Percentiles rank a stretch among this genome's conserved stretches.
These are phyloP conservation scores for Russula compacta DNA, from an alignment of 768 basidiomycete genomes.

Conservation along the genomic window DNA sequence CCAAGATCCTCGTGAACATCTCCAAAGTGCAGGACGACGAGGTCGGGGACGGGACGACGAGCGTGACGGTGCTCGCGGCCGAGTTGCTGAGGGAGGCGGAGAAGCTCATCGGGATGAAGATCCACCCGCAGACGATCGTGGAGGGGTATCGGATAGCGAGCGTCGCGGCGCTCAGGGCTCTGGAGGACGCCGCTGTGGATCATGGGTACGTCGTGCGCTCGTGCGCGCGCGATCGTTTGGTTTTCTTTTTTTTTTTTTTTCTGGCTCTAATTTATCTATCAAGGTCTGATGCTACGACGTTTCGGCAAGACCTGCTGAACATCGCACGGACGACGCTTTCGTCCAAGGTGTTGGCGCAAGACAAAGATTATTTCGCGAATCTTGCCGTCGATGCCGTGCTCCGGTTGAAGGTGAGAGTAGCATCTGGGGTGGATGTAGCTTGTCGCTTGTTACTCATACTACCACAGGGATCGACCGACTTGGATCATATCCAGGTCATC, in stretches of 20 bases:
- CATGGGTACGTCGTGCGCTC: constrained; percentile 50
- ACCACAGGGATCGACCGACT: constrained; percentile 79
- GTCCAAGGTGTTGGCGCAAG: constrained; percentile 92
- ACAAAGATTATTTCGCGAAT: constrained; percentile 97
- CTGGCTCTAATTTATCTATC: neutral
- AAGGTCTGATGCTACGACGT: constrained; percentile 61
- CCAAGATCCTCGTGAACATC: constrained; percentile 99
- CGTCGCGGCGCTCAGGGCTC: constrained; percentile 69
- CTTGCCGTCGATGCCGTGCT: constrained; percentile 96
- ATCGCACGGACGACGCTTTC: constrained; percentile 94
- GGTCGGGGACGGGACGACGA: constrained; percentile 92
- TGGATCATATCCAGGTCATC: constrained; percentile 98
- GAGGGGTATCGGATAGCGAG: constrained; percentile 95
- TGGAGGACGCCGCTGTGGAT: constrained; percentile 77
- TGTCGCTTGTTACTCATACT: neutral
- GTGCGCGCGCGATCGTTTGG: neutral
- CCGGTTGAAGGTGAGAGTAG: constrained; percentile 60
- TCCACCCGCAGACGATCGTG: constrained; percentile 96
- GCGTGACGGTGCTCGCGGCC: constrained; percentile 83
- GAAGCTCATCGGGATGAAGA: constrained; percentile 82
- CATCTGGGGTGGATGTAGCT: neutral
- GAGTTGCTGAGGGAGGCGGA: constrained; percentile 94
- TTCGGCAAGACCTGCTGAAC: constrained; percentile 88
- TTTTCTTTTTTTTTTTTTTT: neutral
- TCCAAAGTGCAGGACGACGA: constrained; percentile 99